Base-by-base conservation (phyloP, 495 filamentous ascomycete species). In the Venustampulla echinocandica region DNA sequence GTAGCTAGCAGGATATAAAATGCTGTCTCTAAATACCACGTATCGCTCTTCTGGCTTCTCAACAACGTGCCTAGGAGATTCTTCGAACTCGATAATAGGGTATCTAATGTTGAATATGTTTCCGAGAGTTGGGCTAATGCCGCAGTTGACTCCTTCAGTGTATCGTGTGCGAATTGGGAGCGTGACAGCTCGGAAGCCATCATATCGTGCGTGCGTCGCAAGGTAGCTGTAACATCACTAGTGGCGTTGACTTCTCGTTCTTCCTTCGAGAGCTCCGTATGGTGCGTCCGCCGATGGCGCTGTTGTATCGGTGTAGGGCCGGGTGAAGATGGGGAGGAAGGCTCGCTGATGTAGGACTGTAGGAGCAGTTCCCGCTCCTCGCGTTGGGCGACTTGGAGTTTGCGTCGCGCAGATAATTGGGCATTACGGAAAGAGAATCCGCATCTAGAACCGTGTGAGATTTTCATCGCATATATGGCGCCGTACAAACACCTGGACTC, bases 21-120 rank as follows among this genome's bases (percentile, higher is more conserved):
- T 0, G 90, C 81, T 15, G 82, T 90, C 64, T 87, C 80, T 21
- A 96, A 74, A 56, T 99, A 99, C 92, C 92, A 99, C 2, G 87
- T 92, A 63, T 97, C 92, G 32, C 82, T 89, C 68, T 96, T 96
- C 58, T 90, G 85, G 23, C 85, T 88, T 54, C 78, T 78, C 25
- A 96, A 69, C 37, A 99, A 67, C 19, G 85, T 86, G 13, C 75
- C 76, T 10, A 96, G 75, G 13, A 99, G 74, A 47, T 77, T 82
- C 46, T 80, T 74, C 15, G 82, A 85, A 27, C 74, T 81, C 0
- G 77, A 68, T 20, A 99, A 68, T 45, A 97, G 68, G 22, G 75
- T 74, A 54, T 90, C 87, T 13, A 97, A 75, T 21, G 74, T 75
- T 25, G 68, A 79, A 58, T 99, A 99, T 1, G 74, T 81, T 51